Evolutionary conservation across 106 monocot genomes (phyloP).

Genomic region (Triglochin maritima): DNA sequence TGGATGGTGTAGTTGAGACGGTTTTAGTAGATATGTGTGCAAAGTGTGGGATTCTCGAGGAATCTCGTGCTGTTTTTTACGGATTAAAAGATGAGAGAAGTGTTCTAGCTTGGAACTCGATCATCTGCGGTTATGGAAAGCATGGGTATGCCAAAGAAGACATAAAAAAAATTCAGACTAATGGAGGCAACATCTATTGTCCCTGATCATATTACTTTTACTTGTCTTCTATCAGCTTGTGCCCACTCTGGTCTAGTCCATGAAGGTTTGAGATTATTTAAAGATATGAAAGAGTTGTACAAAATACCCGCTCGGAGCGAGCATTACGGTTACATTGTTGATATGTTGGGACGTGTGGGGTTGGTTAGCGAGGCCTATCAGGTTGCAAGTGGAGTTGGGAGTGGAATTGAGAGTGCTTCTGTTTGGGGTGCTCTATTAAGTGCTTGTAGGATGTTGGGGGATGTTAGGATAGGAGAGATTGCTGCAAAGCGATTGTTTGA

Average conservation of each 20-base stretch:
- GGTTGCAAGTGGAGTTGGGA: slow-evolving; percentile 7
- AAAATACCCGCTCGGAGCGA: slow-evolving; percentile 17
- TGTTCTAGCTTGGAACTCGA: slow-evolving; percentile 38
- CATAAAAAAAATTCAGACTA: slow-evolving; percentile 18
- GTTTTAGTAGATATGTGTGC: slow-evolving; percentile 37
- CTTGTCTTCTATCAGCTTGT: slow-evolving; percentile 42
- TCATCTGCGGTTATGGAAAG: slow-evolving; percentile 42
- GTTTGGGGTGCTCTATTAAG: slow-evolving; percentile 34
- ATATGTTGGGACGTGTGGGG: slow-evolving; percentile 42
- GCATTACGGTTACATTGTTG: slow-evolving; percentile 47
- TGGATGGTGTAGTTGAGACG: slow-evolving; percentile 20
- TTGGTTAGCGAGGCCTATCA: slow-evolving; percentile 24
- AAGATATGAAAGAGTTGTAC: slow-evolving; percentile 18
- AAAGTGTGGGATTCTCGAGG: slow-evolving; percentile 30
- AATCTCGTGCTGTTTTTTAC: slow-evolving; percentile 18
- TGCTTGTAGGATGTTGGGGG: slow-evolving; percentile 22
- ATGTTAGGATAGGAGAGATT: slow-evolving; percentile 26
- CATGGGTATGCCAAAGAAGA: slow-evolving; percentile 30
- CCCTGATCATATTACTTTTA: slow-evolving; percentile 42
- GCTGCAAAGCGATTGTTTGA: slow-evolving; percentile 29
- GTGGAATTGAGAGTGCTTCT: slow-evolving; percentile 6
- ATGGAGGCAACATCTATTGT: slow-evolving; percentile 18
- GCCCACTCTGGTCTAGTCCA: slow-evolving; percentile 38
- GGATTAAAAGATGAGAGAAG: slow-evolving; percentile 6
- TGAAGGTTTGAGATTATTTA: slow-evolving; percentile 27